Conservation (phyloP, 2,329 filamentous ascomycete species). For the Colletotrichum melonis region DNA sequence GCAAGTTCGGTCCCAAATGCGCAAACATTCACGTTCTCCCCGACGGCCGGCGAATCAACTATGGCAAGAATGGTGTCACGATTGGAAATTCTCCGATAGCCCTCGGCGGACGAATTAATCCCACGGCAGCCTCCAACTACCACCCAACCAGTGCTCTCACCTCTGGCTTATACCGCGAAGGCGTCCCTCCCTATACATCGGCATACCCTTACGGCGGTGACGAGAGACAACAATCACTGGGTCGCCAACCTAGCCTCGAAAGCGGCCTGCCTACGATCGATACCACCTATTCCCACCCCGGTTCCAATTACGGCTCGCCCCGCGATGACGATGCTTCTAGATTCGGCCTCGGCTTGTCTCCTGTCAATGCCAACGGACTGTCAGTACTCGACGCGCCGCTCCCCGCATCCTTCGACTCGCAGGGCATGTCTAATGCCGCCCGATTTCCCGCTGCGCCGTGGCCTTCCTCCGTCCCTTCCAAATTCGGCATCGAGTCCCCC, state of each 20-base stretch:
- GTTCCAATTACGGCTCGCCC: slow-evolving; percentile 83
- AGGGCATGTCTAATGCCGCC: slow-evolving; percentile 92
- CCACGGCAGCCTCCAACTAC: slow-evolving; percentile 60
- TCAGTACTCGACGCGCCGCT: slow-evolving; percentile 94
- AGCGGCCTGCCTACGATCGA: slow-evolving; percentile 69
- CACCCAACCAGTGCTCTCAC: slow-evolving; percentile 79
- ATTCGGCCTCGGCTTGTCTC: slow-evolving; percentile 81
- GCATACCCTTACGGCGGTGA: slow-evolving; percentile 53
- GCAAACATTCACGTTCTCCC: slow-evolving; percentile 95
- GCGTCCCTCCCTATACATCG: slow-evolving; percentile 49
- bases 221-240: slow-evolving; percentile 56
- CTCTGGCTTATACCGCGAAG: slow-evolving; percentile 59
- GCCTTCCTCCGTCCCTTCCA: slow-evolving; percentile 90
- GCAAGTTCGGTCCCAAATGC: slow-evolving; percentile 98
- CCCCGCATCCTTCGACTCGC: slow-evolving; percentile 95
- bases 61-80: slow-evolving; percentile 75
- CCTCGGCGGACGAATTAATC: slow-evolving; percentile 76
- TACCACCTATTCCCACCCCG: slow-evolving; percentile 65
- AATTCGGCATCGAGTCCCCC: slow-evolving; percentile 89
- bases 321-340: slow-evolving; percentile 71
- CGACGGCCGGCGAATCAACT: slow-evolving; percentile 92
- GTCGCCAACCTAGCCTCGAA: slow-evolving; percentile 64
- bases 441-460: slow-evolving; percentile 83
- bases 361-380: slow-evolving; percentile 76
- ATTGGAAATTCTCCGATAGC: slow-evolving; percentile 68